Evolutionary conservation across 2,329 filamentous ascomycete genomes (phyloP).

Genomic region (Akanthomyces muscarius): DNA sequence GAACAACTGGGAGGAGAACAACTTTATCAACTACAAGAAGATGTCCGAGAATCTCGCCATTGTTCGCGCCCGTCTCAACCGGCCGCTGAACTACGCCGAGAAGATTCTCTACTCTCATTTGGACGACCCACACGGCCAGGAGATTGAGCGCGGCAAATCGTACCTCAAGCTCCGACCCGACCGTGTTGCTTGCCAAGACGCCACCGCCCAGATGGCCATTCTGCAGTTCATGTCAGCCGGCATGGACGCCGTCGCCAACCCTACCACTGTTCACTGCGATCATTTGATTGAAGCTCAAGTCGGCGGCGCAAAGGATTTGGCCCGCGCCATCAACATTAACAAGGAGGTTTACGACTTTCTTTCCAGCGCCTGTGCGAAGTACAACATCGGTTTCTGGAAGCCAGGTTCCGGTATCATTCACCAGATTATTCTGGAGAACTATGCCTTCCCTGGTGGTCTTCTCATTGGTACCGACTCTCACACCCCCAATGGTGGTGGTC

Average conservation of each 20-base stretch:
- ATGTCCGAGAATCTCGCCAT: conserved; percentile 96
- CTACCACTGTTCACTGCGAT: conserved; percentile 95
- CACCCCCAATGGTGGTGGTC: conserved; percentile 94
- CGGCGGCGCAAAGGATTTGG: conserved; percentile 90
- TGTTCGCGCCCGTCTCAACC: conserved; percentile 84
- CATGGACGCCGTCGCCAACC: conserved; percentile 92
- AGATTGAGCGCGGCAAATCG: conserved; percentile 91
- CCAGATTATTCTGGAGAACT: conserved; percentile 98
- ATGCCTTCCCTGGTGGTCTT: conserved; percentile 96
- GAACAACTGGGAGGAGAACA: conserved; percentile 92
- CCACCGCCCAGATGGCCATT: conserved; percentile 99
- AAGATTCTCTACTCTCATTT: conserved; percentile 99
- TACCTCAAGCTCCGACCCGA: conserved; percentile 97
- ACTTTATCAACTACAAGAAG: conserved; percentile 99
- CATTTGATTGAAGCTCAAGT: conserved; percentile 98
- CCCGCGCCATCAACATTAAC: conserved; percentile 87
- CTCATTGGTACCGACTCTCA: conserved; percentile 98
- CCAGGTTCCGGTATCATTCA: conserved; percentile 99
- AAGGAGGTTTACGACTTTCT: conserved; percentile 99
- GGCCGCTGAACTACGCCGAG: conserved; percentile 91
- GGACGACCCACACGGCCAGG: conserved; percentile 92
- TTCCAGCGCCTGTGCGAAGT: conserved; percentile 90
- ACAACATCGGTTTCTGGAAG: conserved; percentile 99
- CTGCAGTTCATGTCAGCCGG: conserved; percentile 99
- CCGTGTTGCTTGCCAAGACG: conserved; percentile 98